Evolutionary conservation across 2,329 filamentous ascomycete species (phyloP).

Genomic region (Pseudohalonectria lignicola): DNA sequence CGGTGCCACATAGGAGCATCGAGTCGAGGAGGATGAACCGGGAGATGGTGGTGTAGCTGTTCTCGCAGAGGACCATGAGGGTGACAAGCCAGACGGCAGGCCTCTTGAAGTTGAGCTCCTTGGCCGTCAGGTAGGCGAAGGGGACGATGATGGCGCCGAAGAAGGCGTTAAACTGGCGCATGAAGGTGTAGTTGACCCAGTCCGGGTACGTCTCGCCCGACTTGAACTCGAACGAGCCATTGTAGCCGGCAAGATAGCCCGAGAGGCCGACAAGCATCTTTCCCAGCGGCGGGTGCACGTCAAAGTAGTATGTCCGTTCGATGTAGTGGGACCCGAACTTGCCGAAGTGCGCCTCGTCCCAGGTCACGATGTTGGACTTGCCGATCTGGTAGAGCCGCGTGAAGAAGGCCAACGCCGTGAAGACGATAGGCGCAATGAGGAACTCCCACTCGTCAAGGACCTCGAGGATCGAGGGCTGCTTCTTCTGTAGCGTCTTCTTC

Average conservation of each 20-base stretch:
- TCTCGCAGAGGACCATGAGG: constrained; percentile 96
- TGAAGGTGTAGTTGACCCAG: constrained; percentile 94
- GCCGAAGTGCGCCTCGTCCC: constrained; percentile 67
- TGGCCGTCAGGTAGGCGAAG: constrained; percentile 89
- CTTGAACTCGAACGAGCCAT: constrained; percentile 99
- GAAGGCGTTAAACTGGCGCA: constrained; percentile 93
- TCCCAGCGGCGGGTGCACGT: constrained; percentile 74
- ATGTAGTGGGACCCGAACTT: constrained; percentile 99
- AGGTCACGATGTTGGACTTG: constrained; percentile 54
- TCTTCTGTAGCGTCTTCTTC: constrained; percentile 45
- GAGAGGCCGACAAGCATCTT: constrained; percentile 98
- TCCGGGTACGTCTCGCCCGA: constrained; percentile 91
- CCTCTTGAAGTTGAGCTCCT: constrained; percentile 75
- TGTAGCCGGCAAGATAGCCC: constrained; percentile 93
- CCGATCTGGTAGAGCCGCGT: constrained; percentile 62
- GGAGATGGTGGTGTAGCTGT: constrained; percentile 98
- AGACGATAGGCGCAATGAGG: constrained; percentile 49
- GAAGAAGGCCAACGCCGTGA: constrained; percentile 52
- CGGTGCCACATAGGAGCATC: constrained; percentile 98
- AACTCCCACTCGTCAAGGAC: constrained; percentile 54
- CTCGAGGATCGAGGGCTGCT: constrained; percentile 45
- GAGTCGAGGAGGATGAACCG: constrained; percentile 3
- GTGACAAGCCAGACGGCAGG: constrained; percentile 91
- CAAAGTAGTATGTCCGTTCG: constrained; percentile 99
- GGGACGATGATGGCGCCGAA: constrained; percentile 91